phyloP scores from a whole-genome alignment of 2,329 filamentous ascomycete genomes.

The Dothidotthia symphoricarpi region DNA sequence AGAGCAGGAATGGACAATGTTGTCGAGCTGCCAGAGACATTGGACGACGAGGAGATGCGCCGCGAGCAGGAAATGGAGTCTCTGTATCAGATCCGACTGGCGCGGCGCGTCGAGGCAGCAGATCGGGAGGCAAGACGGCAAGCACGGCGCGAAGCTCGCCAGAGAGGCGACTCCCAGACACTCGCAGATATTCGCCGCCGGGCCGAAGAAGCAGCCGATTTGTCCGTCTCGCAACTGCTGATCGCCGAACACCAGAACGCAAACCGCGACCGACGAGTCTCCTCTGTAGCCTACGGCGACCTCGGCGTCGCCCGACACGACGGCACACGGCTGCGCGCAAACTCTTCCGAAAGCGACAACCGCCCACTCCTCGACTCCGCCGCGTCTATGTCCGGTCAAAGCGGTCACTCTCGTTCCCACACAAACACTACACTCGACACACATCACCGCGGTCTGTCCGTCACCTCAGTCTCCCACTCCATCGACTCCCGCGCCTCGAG shows the following conservation, averaged over 20 bases:
- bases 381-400: constrained; percentile 57
- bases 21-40: constrained; percentile 77
- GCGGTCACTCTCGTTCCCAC: constrained; percentile 22
- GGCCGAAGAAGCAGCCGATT: constrained; percentile 44
- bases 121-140: constrained; percentile 76
- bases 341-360: constrained; percentile 70
- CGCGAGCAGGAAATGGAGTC: constrained; percentile 91
- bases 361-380: constrained; percentile 70
- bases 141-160: constrained; percentile 68
- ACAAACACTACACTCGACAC: constrained; percentile 31
- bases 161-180: constrained; percentile 65
- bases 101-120: constrained; percentile 70
- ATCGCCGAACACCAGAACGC: constrained; percentile 62
- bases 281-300: constrained; percentile 73
- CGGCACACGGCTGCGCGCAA: constrained; percentile 70
- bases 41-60: constrained; percentile 72
- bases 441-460: constrained; percentile 46
- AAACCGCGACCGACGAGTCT: constrained; percentile 65
- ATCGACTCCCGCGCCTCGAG: constrained; percentile 40
- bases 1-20: constrained; percentile 88
- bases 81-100: constrained; percentile 81
- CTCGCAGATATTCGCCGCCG: constrained; percentile 61
- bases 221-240: constrained; percentile 45
- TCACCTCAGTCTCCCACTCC: constrained; percentile 42
- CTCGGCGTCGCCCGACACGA: constrained; percentile 75